A percentile compares a stretch with the other conserved stretches of the same genome.
These are phyloP conservation scores for Penicillium sp. DNA, from an alignment of 2,329 filamentous ascomycete genomes.

Conservation along the genomic window DNA sequence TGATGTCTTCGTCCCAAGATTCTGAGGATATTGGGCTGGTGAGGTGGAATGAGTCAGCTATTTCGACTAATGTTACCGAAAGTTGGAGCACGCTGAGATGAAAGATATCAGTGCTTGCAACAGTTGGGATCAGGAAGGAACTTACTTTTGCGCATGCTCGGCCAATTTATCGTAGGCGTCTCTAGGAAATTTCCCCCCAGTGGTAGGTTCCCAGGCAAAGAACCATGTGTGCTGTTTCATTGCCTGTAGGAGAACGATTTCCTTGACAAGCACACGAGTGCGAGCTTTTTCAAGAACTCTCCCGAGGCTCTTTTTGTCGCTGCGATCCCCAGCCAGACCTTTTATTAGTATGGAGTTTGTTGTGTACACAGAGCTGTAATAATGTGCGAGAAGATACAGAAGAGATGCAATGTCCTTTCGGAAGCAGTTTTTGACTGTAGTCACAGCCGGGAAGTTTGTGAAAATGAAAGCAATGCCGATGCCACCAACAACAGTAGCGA, in stretches of 20 bases:
- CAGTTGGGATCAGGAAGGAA: neutral
- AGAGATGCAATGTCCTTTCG: neutral
- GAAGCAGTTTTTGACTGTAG: neutral
- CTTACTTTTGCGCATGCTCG: neutral
- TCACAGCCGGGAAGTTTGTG: neutral
- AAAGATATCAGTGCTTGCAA: neutral
- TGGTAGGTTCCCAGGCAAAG: neutral
- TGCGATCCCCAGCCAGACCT: neutral
- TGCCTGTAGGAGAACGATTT: neutral
- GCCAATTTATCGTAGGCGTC: neutral
- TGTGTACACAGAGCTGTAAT: neutral
- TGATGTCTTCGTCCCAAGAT: neutral
- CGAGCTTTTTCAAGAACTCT: neutral
- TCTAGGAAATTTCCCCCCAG: neutral
- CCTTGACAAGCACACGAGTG: neutral
- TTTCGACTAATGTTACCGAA: neutral
- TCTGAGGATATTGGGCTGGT: neutral
- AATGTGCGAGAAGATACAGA: neutral
- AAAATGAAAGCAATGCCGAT: neutral
- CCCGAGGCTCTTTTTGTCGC: neutral
- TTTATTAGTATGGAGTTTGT: neutral
- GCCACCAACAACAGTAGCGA: neutral
- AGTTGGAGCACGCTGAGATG: neutral
- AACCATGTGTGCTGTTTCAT: neutral
- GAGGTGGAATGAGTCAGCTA: neutral